Conservation (phyloP, 2,329 filamentous ascomycete species). For the Monilinia fructicola region DNA sequence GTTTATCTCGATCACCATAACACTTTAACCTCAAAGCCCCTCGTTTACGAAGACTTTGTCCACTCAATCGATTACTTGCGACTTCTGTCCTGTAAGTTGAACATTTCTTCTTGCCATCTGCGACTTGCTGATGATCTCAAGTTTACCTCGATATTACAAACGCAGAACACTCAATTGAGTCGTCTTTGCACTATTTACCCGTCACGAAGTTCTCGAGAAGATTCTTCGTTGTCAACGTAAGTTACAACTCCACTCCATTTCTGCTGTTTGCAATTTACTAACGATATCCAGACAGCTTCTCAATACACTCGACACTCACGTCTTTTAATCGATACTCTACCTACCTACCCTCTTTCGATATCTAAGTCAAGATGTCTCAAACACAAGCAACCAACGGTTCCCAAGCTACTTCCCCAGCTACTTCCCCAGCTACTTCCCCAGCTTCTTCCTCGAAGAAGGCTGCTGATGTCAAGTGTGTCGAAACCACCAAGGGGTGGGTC, state of each 20-base stretch:
- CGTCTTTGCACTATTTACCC: background rate
- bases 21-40: background rate
- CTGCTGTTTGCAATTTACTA: background rate
- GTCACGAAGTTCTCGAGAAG: background rate
- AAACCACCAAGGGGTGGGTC: slow-evolving; percentile 17
- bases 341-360: background rate
- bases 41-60: background rate
- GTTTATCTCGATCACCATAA: background rate
- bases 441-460: background rate
- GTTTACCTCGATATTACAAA: background rate
- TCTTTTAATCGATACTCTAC: background rate
- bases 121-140: background rate
- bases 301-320: background rate
- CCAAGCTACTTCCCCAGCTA: too few relatives aligned
- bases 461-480: slow-evolving; percentile 4
- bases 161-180: slow-evolving; percentile 1
- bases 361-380: background rate
- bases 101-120: background rate
- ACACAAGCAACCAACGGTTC: background rate
- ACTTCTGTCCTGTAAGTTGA: background rate
- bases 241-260: background rate
- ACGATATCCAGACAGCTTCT: background rate
- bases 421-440: too few relatives aligned
- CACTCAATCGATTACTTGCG: background rate
- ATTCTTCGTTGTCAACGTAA: background rate